Evolutionary conservation across 805 yeast genomes (phyloP).

Genomic region (Schwanniomyces yamadae): DNA sequence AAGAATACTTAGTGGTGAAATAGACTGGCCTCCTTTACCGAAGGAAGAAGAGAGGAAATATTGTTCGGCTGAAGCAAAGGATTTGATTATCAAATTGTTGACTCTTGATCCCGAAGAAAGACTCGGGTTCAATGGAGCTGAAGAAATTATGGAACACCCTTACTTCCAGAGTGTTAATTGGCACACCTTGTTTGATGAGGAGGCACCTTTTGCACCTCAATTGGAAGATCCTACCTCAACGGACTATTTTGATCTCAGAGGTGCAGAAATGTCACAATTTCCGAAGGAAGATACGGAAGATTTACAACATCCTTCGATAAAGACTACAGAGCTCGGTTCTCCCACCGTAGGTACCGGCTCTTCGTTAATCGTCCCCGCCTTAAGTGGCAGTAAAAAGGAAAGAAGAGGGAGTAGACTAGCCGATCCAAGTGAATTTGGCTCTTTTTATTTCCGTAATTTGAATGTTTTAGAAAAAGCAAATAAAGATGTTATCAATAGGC

Average conservation of each 20-base stretch:
- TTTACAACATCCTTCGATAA: slow-evolving; percentile 15
- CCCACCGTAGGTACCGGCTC: slow-evolving; percentile 4
- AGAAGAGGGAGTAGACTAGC: slow-evolving; percentile 71
- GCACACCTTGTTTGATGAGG: slow-evolving; percentile 66
- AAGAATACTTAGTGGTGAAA: slow-evolving; percentile 69
- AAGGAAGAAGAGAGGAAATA: slow-evolving; percentile 51
- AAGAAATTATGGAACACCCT: slow-evolving; percentile 76
- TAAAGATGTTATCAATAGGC: slow-evolving; percentile 83
- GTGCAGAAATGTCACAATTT: slow-evolving; percentile 71
- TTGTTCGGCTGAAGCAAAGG: slow-evolving; percentile 68
- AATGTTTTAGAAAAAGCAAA: slow-evolving; percentile 91
- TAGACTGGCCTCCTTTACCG: slow-evolving; percentile 80
- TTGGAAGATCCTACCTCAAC: slow-evolving; percentile 81
- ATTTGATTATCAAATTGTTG: slow-evolving; percentile 64
- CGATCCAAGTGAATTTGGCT: slow-evolving; percentile 82
- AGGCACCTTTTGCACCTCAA: slow-evolving; percentile 81
- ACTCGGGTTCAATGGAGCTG: slow-evolving; percentile 75
- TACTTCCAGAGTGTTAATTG: slow-evolving; percentile 75
- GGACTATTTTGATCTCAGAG: slow-evolving; percentile 87
- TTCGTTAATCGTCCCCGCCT: slow-evolving; percentile 13
- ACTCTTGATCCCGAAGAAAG: slow-evolving; percentile 63
- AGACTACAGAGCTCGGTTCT: slow-evolving; percentile 19
- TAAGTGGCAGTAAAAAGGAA: slow-evolving; percentile 45
- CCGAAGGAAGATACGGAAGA: slow-evolving; percentile 46
- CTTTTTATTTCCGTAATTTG: slow-evolving; percentile 84